Conservation (phyloP, 1,284 basidiomycete genomes). For the Microbotryum violaceum region DNA sequence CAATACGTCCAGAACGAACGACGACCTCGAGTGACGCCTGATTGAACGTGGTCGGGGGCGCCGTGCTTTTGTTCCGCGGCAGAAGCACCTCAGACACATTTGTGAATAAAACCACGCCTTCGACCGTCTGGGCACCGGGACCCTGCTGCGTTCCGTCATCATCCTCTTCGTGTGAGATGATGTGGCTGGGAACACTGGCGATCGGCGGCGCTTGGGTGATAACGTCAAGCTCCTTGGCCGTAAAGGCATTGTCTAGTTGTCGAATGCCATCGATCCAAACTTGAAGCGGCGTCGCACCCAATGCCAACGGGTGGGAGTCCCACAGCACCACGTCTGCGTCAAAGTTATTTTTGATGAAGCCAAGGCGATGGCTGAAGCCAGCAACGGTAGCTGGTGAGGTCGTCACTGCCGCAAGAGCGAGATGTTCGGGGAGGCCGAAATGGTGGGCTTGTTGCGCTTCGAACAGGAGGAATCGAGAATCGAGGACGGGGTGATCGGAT, state of each 20-base stretch:
- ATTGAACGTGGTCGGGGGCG: background rate
- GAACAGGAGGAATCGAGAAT: conserved; percentile 68
- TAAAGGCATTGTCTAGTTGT: conserved; percentile 38
- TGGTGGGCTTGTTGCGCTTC: conserved; percentile 84
- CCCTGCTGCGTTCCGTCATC: conserved; percentile 16
- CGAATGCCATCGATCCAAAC: conserved; percentile 55
- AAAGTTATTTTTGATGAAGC: conserved; percentile 58
- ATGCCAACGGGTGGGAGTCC: conserved; percentile 73
- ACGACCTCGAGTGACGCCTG: conserved; percentile 6
- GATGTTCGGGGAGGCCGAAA: conserved; percentile 47
- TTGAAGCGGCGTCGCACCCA: conserved; percentile 53
- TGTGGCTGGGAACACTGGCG: conserved; percentile 32
- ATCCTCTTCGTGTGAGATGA: conserved; percentile 9
- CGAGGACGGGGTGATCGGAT: conserved; percentile 62
- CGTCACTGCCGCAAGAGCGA: conserved; percentile 65
- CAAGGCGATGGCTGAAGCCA: conserved; percentile 74
- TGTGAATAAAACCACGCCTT: conserved; percentile 33
- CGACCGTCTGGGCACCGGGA: background rate
- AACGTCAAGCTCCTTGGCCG: conserved; percentile 1
- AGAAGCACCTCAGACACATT: conserved; percentile 3
- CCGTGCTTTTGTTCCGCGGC: background rate
- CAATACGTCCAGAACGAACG: conserved; percentile 2
- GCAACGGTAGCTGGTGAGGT: conserved; percentile 66
- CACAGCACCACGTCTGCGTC: conserved; percentile 70
- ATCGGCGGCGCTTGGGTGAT: conserved; percentile 24